These are phyloP conservation scores for Epichloe scottii DNA, from an alignment of 2,329 filamentous ascomycete species.

Conservation along the genomic window DNA sequence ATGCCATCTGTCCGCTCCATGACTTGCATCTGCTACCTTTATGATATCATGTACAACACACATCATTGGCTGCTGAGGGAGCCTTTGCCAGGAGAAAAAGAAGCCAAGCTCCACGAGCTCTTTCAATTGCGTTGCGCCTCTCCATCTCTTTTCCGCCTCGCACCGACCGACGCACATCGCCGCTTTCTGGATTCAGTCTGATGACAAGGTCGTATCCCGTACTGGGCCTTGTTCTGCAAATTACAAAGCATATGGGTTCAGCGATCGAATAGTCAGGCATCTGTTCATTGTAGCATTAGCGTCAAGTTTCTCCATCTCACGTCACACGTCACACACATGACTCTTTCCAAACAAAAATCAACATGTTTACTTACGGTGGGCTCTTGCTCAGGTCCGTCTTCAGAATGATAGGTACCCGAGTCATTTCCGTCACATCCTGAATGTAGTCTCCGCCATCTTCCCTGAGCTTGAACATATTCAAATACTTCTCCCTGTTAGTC, in stretches of 20 bases:
- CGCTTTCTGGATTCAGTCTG: constrained; percentile 5
- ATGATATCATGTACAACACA: constrained; percentile 11
- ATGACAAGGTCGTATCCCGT: neutral
- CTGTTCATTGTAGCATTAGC: constrained; percentile 25
- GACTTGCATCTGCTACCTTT: constrained; percentile 6
- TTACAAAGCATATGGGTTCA: constrained; percentile 64
- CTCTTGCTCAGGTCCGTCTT: constrained; percentile 98
- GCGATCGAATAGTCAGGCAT: constrained; percentile 70
- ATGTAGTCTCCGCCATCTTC: constrained; percentile 94
- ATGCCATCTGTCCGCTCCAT: constrained; percentile 3
- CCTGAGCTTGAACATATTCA: constrained; percentile 76
- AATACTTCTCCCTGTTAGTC: constrained; percentile 91
- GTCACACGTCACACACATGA: neutral
- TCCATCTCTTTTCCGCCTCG: constrained; percentile 1
- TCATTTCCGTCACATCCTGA: constrained; percentile 97
- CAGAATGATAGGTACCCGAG: constrained; percentile 88
- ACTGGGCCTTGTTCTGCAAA: constrained; percentile 1
- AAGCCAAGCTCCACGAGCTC: constrained; percentile 4
- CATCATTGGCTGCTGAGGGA: constrained; percentile 5
- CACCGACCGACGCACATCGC: neutral
- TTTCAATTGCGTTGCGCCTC: neutral
- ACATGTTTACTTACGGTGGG: constrained; percentile 72
- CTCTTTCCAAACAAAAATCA: neutral
- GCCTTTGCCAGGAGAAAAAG: neutral
- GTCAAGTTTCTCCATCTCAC: neutral